phyloP scores from a whole-genome alignment of 805 yeast species.

The Yarrowia alimentaria region DNA sequence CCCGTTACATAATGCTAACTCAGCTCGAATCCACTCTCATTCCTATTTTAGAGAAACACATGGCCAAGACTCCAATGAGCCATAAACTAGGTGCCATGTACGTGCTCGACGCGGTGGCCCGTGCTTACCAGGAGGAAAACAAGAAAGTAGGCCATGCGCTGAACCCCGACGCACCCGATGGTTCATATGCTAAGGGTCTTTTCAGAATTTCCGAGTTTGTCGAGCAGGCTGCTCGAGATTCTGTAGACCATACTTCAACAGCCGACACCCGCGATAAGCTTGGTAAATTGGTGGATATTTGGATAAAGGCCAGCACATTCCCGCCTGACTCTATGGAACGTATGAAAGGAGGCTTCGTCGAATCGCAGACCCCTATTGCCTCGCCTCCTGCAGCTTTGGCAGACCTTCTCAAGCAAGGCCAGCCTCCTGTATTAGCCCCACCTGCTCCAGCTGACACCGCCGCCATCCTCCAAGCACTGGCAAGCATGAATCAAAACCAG shows the following conservation, averaged over 20 bases:
- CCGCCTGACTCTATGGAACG: conserved; percentile 52
- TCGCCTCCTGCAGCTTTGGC: conserved; percentile 52
- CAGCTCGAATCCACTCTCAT: conserved; percentile 55
- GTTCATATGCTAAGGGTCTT: conserved; percentile 73
- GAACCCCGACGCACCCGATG: conserved; percentile 54
- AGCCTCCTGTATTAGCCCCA: conserved; percentile 31
- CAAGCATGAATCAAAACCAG: conserved; percentile 60
- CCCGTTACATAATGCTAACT: conserved; percentile 16
- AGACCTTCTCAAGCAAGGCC: conserved; percentile 31
- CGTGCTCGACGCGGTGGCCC: conserved; percentile 86
- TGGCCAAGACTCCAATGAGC: conserved; percentile 69
- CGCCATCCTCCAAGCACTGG: conserved; percentile 66
- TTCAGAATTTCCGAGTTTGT: conserved; percentile 62
- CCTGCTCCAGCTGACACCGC: conserved; percentile 45
- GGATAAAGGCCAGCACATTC: conserved; percentile 86
- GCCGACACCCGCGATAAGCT: conserved; percentile 55
- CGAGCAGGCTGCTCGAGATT: conserved; percentile 61
- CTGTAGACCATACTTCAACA: conserved; percentile 36
- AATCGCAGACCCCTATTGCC: conserved; percentile 66
- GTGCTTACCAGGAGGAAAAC: conserved; percentile 78
- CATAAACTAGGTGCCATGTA: conserved; percentile 91
- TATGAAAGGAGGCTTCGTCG: conserved; percentile 47
- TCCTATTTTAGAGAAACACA: conserved; percentile 58
- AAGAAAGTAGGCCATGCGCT: conserved; percentile 53
- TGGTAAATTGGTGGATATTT: conserved; percentile 81